A percentile compares a stretch with the other conserved stretches of the same genome.
Conservation (phyloP, 2,329 filamentous ascomycete species). For the Blastomyces emzantsi region DNA sequence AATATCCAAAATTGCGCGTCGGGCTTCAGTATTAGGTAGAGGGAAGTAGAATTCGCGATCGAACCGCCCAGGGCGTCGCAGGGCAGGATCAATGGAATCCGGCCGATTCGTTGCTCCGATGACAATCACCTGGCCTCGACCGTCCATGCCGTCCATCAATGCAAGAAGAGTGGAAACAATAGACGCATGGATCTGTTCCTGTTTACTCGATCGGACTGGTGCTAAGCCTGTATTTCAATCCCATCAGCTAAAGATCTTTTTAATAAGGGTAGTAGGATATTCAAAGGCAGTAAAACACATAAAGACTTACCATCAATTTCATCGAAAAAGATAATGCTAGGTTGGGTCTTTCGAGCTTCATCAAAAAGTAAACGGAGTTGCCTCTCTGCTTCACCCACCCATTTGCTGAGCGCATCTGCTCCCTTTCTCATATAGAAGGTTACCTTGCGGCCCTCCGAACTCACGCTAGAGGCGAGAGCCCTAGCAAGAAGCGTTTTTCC, state of each 20-base stretch:
- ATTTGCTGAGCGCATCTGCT: conserved; percentile 94
- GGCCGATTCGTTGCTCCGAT: conserved; percentile 98
- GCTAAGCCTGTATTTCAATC: conserved; percentile 49
- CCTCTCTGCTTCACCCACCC: conserved; percentile 96
- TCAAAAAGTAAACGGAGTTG: conserved; percentile 91
- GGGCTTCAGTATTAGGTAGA: conserved; percentile 68
- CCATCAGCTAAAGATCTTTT: conserved; percentile 1
- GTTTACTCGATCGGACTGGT: conserved; percentile 92
- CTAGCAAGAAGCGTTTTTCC: conserved; percentile 96
- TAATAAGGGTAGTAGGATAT: background rate
- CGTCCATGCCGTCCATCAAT: conserved; percentile 96
- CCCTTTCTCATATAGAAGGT: conserved; percentile 99
- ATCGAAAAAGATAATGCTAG: conserved; percentile 99
- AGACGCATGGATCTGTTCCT: conserved; percentile 96
- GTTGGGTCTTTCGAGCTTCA: conserved; percentile 88
- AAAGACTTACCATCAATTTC: conserved; percentile 72
- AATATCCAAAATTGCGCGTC: conserved; percentile 84
- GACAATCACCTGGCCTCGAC: conserved; percentile 94
- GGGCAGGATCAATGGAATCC: conserved; percentile 95
- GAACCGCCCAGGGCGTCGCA: conserved; percentile 94
- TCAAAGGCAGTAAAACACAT: background rate
- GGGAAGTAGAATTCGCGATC: conserved; percentile 98
- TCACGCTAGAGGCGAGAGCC: conserved; percentile 83
- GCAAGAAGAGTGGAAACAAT: conserved; percentile 93
- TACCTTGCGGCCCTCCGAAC: conserved; percentile 82